Evolutionary conservation across 257 asterid species (phyloP), one percentile per base, ranked within the genome.

Genomic region (Solanum sejunctum): DNA sequence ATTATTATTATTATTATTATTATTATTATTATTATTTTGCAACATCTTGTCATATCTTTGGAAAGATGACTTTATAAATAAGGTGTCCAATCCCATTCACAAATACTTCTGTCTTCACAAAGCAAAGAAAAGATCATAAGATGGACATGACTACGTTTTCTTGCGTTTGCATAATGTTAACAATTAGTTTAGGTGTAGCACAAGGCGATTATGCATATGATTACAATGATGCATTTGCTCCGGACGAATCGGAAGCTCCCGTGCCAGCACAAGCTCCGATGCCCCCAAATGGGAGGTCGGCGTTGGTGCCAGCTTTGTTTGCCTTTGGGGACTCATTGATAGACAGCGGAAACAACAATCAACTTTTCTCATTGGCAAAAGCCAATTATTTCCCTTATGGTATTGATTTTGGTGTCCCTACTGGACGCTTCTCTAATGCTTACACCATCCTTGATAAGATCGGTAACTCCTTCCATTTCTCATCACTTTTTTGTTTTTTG

Each of bases 341-440:
- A 3, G 97, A 93, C 36, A 93, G 88, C 83, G 97, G 97, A 18
- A 93, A 93, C 85, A 93, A 93, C 86, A 93, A 93, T 23, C 28
- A 88, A 12, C 71, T 93, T 17, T 85, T 90, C n/a, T 90, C 97
- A 84, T 81, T 90, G 26, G 96, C 96, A 1, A 93, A 93, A 83
- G 96, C 96, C n/a, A 93, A 93, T 85, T 93, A 93, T 66, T 88
- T 85, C 0, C 97, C 97, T 69, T 92, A 93, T 79, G 97, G 97
- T 15, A 92, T 92, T 60, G 97, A 93, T 79, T 91, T 91, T 84
- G 93, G 88, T 4, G 97, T 96, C 23, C 90, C 97, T 0, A 89
- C 95, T 6, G 97, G 97, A 2, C 85, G 96, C 3, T 93, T 93
- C 87, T 89, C 92, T 36, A 93, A 91, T 80, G 96, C 94, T 10